Conservation (phyloP, 1,284 basidiomycete species). For the Vanrija sp. region DNA sequence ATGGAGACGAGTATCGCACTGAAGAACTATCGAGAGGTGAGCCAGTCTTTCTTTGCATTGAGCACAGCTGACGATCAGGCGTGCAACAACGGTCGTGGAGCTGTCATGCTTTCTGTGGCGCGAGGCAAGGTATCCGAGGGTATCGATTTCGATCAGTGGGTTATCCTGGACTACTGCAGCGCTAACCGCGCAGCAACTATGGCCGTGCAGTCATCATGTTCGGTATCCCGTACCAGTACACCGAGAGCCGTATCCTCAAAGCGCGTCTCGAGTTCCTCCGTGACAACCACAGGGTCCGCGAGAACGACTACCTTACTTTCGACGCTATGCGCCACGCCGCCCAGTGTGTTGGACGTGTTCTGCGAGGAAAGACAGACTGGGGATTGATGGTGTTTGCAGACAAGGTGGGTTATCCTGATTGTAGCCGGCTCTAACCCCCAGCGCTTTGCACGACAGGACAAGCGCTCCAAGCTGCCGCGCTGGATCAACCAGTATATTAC, state of each 20-base stretch:
- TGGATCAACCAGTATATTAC: constrained; percentile 99
- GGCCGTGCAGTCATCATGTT: constrained; percentile 99
- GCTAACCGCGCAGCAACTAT: constrained; percentile 61
- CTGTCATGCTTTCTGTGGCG: constrained; percentile 93
- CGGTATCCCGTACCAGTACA: constrained; percentile 98
- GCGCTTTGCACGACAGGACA: constrained; percentile 96
- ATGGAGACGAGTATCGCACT: constrained; percentile 98
- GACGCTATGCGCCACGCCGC: constrained; percentile 99
- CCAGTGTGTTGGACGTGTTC: constrained; percentile 95
- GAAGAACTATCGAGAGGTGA: constrained; percentile 90
- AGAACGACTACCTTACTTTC: constrained; percentile 98
- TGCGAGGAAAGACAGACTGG: constrained; percentile 99
- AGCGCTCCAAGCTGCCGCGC: constrained; percentile 91
- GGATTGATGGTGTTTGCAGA: constrained; percentile 99
- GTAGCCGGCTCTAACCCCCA: constrained; percentile 42
- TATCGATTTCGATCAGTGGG: constrained; percentile 94
- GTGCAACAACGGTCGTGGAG: constrained; percentile 97
- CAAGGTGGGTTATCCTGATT: constrained; percentile 60
- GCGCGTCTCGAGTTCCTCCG: constrained; percentile 95
- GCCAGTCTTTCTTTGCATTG: constrained; percentile 26
- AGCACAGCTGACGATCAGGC: constrained; percentile 57
- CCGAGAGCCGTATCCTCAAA: constrained; percentile 95
- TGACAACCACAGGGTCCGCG: constrained; percentile 96
- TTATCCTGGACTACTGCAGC: not conserved
- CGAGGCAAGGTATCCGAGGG: constrained; percentile 99